Conservation (phyloP, 2,329 filamentous ascomycete species). For the Exutisphaerella laricina region DNA sequence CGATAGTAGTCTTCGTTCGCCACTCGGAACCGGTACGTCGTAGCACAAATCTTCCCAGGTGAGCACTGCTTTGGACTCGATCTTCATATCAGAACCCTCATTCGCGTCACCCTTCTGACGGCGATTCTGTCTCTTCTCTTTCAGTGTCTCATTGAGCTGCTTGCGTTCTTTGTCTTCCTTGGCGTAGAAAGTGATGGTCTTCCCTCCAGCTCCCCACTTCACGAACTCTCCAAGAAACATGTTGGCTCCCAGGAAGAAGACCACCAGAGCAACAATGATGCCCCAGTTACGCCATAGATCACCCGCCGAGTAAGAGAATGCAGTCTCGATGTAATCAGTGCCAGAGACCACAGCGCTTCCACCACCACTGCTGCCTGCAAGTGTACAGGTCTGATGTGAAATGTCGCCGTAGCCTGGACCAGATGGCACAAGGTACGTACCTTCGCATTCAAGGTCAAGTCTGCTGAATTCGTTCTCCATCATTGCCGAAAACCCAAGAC, state of each 20-base stretch:
- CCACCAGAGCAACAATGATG: conserved; percentile 70
- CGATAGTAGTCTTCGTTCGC: conserved; percentile 42
- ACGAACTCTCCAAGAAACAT: conserved; percentile 73
- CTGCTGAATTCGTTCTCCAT: conserved; percentile 83
- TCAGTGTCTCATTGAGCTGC: conserved; percentile 58
- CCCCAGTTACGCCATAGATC: conserved; percentile 81
- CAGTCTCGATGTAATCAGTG: conserved; percentile 60
- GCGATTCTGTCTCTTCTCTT: conserved; percentile 54
- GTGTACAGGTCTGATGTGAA: conserved; percentile 72
- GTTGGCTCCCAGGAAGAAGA: conserved; percentile 69
- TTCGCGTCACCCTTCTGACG: conserved; percentile 37
- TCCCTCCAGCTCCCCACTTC: conserved; percentile 74
- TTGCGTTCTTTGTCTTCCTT: conserved; percentile 64
- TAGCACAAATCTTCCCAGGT: conserved; percentile 50
- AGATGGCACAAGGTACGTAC: conserved; percentile 62
- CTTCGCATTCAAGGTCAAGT: conserved; percentile 63
- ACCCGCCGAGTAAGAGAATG: conserved; percentile 59
- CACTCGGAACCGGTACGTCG: conserved; percentile 45
- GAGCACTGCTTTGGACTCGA: conserved; percentile 51
- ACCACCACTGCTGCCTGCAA: conserved; percentile 62
- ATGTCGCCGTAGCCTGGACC: conserved; percentile 67
- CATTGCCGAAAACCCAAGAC: conserved; percentile 67
- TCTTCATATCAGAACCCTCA: conserved; percentile 44
- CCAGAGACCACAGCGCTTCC: conserved; percentile 63
- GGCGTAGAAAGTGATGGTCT: conserved; percentile 69